These are phyloP conservation scores for Phenoliferia sp. DNA, from an alignment of 1,284 basidiomycete genomes.

Conservation along the genomic window DNA sequence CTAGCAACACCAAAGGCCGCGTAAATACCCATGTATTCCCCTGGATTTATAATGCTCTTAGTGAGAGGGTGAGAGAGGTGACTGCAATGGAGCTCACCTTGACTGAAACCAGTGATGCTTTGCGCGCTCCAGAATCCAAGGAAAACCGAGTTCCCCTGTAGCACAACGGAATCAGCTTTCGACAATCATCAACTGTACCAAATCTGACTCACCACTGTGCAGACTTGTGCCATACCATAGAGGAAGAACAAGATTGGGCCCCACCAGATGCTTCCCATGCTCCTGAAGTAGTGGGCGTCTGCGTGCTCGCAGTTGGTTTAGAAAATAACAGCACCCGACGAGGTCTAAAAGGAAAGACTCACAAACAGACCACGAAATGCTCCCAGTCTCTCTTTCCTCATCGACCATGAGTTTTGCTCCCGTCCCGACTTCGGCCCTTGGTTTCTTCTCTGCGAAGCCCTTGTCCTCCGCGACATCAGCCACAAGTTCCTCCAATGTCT, in stretches of 20 bases:
- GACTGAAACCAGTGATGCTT: slow-evolving; percentile 12
- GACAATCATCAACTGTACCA: no score
- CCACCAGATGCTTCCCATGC: slow-evolving; percentile 48
- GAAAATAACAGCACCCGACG: neutral
- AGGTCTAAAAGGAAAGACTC: neutral
- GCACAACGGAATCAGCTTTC: no score
- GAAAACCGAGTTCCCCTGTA: neutral
- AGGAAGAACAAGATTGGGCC: slow-evolving; percentile 53
- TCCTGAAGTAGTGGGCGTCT: neutral
- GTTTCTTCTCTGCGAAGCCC: neutral
- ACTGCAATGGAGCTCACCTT: neutral
- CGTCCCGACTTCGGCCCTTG: slow-evolving; percentile 38
- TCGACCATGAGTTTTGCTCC: slow-evolving; percentile 50
- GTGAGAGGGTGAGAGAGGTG: neutral
- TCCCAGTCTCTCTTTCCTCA: slow-evolving; percentile 28
- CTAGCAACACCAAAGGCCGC: slow-evolving; percentile 55
- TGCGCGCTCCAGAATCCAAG: slow-evolving; percentile 4
- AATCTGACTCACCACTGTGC: no score
- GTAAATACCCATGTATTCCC: slow-evolving; percentile 68
- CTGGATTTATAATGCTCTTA: slow-evolving; percentile 28
- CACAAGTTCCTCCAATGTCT: slow-evolving; percentile 43
- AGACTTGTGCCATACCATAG: slow-evolving; percentile 55
- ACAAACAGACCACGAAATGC: neutral
- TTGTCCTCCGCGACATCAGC: neutral
- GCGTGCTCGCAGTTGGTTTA: no score